A percentile compares a stretch with the other conserved stretches of the same genome.
phyloP scores from a whole-genome alignment of 2,329 filamentous ascomycete genomes.

The Didymella lethalis region DNA sequence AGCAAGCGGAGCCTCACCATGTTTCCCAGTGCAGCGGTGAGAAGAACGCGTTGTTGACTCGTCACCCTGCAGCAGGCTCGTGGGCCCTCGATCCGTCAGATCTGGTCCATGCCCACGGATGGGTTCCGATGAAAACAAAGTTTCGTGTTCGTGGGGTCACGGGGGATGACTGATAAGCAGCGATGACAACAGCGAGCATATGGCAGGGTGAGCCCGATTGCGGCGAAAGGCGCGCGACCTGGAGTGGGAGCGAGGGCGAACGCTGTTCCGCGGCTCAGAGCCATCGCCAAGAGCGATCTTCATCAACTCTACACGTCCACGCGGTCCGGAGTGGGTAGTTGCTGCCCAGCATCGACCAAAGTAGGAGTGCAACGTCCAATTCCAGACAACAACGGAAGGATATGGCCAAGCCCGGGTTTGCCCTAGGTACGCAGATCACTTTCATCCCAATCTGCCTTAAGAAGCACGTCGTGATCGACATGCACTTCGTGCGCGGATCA shows the following conservation, averaged over 20 bases:
- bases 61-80: constrained; percentile 3
- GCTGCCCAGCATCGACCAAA: constrained; percentile 6
- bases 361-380: constrained; percentile 2
- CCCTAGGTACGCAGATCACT: constrained; percentile 15
- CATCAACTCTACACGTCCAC: constrained; percentile 4
- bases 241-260: constrained; percentile 11
- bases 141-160: not conserved
- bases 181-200: not conserved
- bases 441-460: constrained; percentile 1
- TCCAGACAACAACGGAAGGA: constrained; percentile 1
- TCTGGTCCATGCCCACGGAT: not conserved
- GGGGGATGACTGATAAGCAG: not conserved
- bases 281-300: constrained; percentile 20
- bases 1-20: constrained; percentile 13
- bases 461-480: constrained; percentile 14
- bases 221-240: constrained; percentile 2
- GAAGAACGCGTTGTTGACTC: not conserved
- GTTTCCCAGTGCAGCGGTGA: constrained; percentile 15
- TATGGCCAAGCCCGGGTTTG: constrained; percentile 14
- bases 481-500: constrained; percentile 13
- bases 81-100: not conserved
- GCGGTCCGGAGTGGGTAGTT: constrained; percentile 1
- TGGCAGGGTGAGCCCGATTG: constrained; percentile 3
- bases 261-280: constrained; percentile 3
- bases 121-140: not conserved